Evolutionary conservation across 805 yeast species (phyloP).

Genomic region (Saccharomycopsis babjevae): DNA sequence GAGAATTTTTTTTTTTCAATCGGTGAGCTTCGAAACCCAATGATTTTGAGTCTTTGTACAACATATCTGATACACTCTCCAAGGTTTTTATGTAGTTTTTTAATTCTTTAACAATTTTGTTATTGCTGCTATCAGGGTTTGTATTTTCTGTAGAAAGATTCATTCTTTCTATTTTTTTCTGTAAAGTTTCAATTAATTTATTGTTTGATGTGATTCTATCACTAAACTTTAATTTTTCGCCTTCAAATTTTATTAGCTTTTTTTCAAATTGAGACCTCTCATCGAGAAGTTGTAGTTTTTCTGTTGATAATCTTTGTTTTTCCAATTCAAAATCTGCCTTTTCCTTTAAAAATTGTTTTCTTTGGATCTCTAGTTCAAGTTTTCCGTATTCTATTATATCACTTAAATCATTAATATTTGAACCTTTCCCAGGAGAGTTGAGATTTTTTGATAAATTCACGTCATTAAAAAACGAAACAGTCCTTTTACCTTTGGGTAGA

Average conservation of each 20-base stretch:
- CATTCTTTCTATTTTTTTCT: not conserved
- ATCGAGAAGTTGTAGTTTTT: not conserved
- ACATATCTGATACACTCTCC: not conserved
- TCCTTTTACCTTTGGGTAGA: not conserved
- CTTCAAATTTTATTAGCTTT: not conserved
- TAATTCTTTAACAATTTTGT: not conserved
- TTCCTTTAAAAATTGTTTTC: not conserved
- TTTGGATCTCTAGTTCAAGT: not conserved
- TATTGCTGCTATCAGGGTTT: not conserved
- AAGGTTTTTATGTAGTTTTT: slow-evolving; percentile 2
- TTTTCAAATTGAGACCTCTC: not conserved
- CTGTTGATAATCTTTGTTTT: not conserved
- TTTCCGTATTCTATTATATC: not conserved
- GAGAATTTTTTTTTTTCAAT: not conserved
- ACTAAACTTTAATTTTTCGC: not conserved
- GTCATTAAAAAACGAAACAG: not conserved
- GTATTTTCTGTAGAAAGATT: not conserved
- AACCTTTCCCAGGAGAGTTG: not conserved
- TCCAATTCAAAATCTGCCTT: not conserved
- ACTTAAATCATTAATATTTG: not conserved
- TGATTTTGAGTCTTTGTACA: not conserved
- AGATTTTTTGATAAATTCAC: not conserved
- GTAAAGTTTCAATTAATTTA: not conserved
- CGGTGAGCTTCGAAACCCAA: not conserved
- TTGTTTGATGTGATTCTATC: not conserved